Percentiles rank a stretch among this genome's conserved stretches.
Evolutionary conservation across 2,329 filamentous ascomycete species (phyloP).

Genomic region (Colletotrichum coccodes): DNA sequence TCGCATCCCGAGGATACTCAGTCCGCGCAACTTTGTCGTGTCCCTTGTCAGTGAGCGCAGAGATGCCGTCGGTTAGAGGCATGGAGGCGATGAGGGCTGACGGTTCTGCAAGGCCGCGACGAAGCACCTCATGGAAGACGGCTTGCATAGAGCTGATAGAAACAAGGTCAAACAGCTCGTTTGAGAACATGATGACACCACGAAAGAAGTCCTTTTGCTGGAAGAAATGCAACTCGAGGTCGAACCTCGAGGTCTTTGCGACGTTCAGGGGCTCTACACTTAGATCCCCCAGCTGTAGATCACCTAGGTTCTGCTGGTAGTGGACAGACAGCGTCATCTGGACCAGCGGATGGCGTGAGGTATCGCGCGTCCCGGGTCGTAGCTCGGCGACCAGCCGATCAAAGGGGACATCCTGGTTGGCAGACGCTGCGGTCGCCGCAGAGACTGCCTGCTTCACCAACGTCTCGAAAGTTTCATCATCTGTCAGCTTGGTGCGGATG

Average conservation of each 20-base stretch:
- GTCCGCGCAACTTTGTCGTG: constrained; percentile 4
- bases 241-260: constrained; percentile 2
- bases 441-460: constrained; percentile 1
- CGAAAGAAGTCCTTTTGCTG: constrained; percentile 29
- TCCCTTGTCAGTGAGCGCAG: constrained; percentile 27
- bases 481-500: constrained; percentile 25
- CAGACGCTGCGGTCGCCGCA: constrained; percentile 23
- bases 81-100: neutral
- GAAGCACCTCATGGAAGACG: constrained; percentile 6
- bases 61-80: neutral
- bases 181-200: constrained; percentile 33
- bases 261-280: neutral
- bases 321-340: constrained; percentile 12
- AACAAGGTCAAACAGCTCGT: neutral
- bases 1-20: constrained; percentile 33
- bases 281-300: constrained; percentile 1
- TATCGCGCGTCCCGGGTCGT: neutral
- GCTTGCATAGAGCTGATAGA: constrained; percentile 36
- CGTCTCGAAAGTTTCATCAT: constrained; percentile 9
- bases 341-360: constrained; percentile 3
- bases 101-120: neutral
- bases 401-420: constrained; percentile 36
- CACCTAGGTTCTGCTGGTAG: neutral
- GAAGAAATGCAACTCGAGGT: constrained; percentile 35
- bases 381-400: neutral